Evolutionary conservation across 75 land plant genomes (phyloP), one percentile per base, ranked within the genome.

Genomic region (Sequoia sempervirens): DNA sequence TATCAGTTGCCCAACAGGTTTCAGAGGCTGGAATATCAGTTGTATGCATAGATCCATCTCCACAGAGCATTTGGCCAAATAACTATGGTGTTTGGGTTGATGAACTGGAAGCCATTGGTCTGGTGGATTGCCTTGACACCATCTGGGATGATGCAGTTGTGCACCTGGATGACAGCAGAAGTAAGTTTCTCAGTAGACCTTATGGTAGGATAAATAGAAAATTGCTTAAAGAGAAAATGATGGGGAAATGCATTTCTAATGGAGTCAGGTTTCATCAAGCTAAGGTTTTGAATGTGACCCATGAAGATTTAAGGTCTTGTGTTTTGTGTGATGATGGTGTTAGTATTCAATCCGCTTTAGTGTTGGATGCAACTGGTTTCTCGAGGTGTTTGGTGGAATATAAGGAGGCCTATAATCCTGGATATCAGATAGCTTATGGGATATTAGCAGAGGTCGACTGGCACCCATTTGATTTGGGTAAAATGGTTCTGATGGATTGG

Each of bases 401-500:
- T 70, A 88, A 89, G 79, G 79, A 86, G 85, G 20, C 85, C 34
- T 83, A 88, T 87, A 89, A 90, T 84, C 90, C 87, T 81, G 96
- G 95, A 5, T 95, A 88, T 83, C 96, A 95, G 80, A 87, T 93
- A 37, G 96, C 96, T 41, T 92, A 95, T 86, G 96, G 96, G 1
- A 90, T 93, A 52, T 81, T 95, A 26, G 96, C 95, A 32, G 93
- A 95, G 89, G 96, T 95, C 0, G 96, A 95, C 4, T 54, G 73
- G 38, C 96, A 95, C 83, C 96, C 96, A 17, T 95, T 91, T 83
- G 96, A 91, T 69, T 74, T 93, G 73, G 91, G 93, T 73, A 89
- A 95, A 70, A 95, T 95, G 96, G 89, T 95, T 73, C 88, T 95
- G 37, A 95, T 95, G 96, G 96, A 95, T 86, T 95, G 95, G 95